Evolutionary conservation across 306 rosid genomes (phyloP).

Genomic region (Dalbergia cochinchinensis): DNA sequence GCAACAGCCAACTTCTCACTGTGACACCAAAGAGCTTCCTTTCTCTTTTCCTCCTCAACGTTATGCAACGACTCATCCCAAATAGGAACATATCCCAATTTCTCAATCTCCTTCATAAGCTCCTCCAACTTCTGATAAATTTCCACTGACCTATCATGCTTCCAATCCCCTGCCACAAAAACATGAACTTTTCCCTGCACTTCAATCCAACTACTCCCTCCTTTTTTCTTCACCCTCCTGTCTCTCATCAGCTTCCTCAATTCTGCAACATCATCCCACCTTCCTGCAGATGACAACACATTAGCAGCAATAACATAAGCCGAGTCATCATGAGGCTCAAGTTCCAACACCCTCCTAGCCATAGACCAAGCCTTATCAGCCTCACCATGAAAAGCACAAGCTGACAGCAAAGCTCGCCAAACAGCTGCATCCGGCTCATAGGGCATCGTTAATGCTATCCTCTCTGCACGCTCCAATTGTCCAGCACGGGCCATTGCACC

Average conservation of each 20-base stretch:
- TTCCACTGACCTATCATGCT: conserved; percentile 65
- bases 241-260: conserved; percentile 82
- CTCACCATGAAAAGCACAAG: conserved; percentile 70
- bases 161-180: conserved; percentile 84
- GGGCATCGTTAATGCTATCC: conserved; percentile 70
- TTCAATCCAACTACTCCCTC: conserved; percentile 96
- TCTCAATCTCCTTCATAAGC: conserved; percentile 70
- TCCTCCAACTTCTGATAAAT: conserved; percentile 66
- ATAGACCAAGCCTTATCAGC: conserved; percentile 67
- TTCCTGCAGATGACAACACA: conserved; percentile 66
- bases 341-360: conserved; percentile 74
- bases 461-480: conserved; percentile 71
- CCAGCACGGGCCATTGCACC: conserved; percentile 84
- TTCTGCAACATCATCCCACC: conserved; percentile 89
- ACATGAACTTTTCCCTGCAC: conserved; percentile 75
- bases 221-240: conserved; percentile 71
- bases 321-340: conserved; percentile 73
- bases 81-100: conserved; percentile 76
- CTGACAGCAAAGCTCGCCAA: conserved; percentile 84
- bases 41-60: conserved; percentile 74
- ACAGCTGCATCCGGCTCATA: conserved; percentile 81
- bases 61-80: conserved; percentile 76
- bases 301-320: conserved; percentile 82
- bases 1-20: conserved; percentile 93
- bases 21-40: conserved; percentile 80